Evolutionary conservation across 371 early-diverging fungal species (phyloP), one percentile per base, ranked within the genome.

Genomic region (Mortierella sp.): DNA sequence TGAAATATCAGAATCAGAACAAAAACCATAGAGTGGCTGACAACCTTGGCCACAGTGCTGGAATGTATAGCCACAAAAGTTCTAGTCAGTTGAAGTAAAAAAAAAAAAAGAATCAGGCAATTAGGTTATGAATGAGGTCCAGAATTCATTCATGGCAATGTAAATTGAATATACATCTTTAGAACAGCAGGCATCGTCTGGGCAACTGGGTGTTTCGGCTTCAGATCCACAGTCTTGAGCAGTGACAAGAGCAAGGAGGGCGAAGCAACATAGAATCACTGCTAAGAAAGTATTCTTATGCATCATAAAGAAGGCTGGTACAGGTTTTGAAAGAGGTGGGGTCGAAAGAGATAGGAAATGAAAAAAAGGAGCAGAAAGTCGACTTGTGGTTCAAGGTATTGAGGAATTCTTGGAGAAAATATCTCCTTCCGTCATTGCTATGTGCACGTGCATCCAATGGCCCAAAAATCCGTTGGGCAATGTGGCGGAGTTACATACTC

Each of bases 31-130:
- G 19, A 26, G 34, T 10, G 66, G 23, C 23, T 75, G 76, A 51
- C 76, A 75, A 3, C 63, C 63, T 1, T n/a, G 0, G 0, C 76
- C 76, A 34, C 76, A 75, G 58, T 75, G 63, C 0, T 9, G 8
- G 0, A 17, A 49, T 2, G 61, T 45, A 31, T 19, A 22, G 17
- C 70, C 76, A 51, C 76, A 75, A 43, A 51, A 75, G 43, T 66
- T 61, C 76, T 75, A 61, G 10, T 32, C 8, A 9, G 12, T 22
- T 5, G n/a, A 49, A 15, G 4, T 3, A 54, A 54, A 54, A 54
- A 54, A 54, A 54, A 57, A 54, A 54, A 54, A 54, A 22, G 42
- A 26, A n/a, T 3, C 29, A 42, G 42, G 34, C 10, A 31, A n/a
- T 34, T 19, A 31, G n/a, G 12, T 13, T 13, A 10, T 49, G 17